phyloP scores from a whole-genome alignment of 257 asterid genomes.

The Gentiana dahurica region DNA sequence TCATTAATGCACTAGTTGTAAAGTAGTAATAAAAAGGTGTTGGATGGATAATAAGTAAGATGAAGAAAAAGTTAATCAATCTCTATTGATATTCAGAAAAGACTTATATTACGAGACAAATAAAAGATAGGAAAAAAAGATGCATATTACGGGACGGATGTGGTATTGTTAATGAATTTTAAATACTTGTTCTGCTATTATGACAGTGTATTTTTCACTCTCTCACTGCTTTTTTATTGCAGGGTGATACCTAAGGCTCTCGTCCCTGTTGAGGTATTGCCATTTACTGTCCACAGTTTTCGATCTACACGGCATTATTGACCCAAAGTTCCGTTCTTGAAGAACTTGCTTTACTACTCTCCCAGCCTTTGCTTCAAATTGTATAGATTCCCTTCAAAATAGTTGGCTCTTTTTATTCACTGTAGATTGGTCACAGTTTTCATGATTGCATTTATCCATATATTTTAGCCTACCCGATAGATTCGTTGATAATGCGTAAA shows the following conservation, averaged over 20 bases:
- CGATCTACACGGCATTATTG: neutral
- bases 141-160: too few relatives aligned
- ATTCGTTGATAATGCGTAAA: constrained; percentile 5
- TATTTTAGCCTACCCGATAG: too few relatives aligned
- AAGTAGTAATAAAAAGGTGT: neutral
- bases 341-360: neutral
- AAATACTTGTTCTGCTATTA: too few relatives aligned
- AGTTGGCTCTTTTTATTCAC: too few relatives aligned
- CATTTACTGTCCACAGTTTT: neutral
- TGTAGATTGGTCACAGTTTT: too few relatives aligned
- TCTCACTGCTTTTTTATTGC: constrained; percentile 32
- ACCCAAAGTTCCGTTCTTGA: neutral
- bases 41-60: too few relatives aligned
- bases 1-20: neutral
- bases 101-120: too few relatives aligned
- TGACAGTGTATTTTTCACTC: neutral
- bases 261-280: constrained; percentile 84
- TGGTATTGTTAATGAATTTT: too few relatives aligned
- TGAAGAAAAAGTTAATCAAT: too few relatives aligned
- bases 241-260: constrained; percentile 96
- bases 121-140: too few relatives aligned
- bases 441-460: too few relatives aligned
- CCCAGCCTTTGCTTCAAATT: constrained; percentile 1
- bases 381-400: neutral
- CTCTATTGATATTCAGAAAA: too few relatives aligned